These are phyloP conservation scores for Crocinoboletus sp. DNA, from an alignment of 1,284 basidiomycete genomes.

Conservation along the genomic window DNA sequence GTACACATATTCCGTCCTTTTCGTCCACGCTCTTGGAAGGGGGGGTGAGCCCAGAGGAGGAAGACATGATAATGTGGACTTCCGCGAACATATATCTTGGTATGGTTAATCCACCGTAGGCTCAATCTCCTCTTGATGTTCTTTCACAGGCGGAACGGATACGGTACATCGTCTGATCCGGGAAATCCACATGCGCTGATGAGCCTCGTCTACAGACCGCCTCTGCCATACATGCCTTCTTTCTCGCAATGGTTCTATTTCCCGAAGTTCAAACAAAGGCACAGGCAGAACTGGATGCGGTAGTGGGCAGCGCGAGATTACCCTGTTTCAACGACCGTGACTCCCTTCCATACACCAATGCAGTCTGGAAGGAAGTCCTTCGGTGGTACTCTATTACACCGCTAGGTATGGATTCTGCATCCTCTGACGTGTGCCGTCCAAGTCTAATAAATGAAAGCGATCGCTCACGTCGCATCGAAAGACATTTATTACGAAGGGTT, in stretches of 20 bases:
- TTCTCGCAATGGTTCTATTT: conserved; percentile 25
- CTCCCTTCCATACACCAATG: conserved; percentile 24
- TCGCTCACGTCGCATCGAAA: conserved; percentile 34
- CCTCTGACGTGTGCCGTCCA: conserved; percentile 18
- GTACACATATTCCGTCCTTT: conserved; percentile 36
- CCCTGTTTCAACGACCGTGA: conserved; percentile 18
- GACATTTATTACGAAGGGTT: conserved; percentile 35
- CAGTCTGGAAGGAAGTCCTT: conserved; percentile 24
- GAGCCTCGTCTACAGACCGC: conserved; percentile 26
- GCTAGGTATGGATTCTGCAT: conserved; percentile 5
- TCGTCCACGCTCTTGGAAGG: conserved; percentile 25
- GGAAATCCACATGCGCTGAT: conserved; percentile 6
- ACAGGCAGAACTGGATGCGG: conserved; percentile 22
- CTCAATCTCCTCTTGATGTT: background rate
- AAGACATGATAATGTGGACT: conserved; percentile 23
- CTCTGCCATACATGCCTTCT: conserved; percentile 34
- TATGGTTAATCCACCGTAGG: background rate
- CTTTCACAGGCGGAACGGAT: conserved; percentile 22
- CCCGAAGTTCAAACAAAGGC: conserved; percentile 24
- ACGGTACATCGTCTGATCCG: conserved; percentile 8
- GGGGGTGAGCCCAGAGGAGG: conserved; percentile 20
- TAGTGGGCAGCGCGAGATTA: conserved; percentile 19
- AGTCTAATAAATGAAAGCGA: conserved; percentile 18
- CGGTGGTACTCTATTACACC: conserved; percentile 21
- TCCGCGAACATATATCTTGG: conserved; percentile 12